phyloP scores from a whole-genome alignment of 2,329 filamentous ascomycete genomes.

The Clarireedia paspali region DNA sequence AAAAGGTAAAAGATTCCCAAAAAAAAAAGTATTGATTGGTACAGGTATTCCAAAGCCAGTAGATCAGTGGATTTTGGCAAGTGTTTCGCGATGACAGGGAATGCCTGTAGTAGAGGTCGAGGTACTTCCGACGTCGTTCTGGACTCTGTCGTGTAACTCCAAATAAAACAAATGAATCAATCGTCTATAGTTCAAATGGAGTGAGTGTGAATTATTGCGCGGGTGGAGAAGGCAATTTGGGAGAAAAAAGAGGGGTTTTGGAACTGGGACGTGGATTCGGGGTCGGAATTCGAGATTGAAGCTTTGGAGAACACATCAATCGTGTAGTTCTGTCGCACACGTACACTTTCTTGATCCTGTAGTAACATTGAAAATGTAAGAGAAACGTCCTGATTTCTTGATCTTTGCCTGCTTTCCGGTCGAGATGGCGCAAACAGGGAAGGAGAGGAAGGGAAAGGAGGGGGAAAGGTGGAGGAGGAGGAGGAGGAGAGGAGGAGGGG shows the following conservation, averaged over 20 bases:
- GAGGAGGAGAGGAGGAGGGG: too few species aligned
- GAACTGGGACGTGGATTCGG: too few species aligned
- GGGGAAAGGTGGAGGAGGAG: too few species aligned
- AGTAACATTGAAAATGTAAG: background rate
- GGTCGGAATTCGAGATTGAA: background rate
- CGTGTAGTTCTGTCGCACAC: background rate
- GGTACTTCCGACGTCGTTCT: constrained; percentile 1
- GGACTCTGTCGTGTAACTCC: background rate
- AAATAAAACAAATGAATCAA: too few species aligned
- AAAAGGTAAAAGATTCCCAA: background rate
- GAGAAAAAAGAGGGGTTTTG: too few species aligned
- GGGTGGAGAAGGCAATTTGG: too few species aligned
- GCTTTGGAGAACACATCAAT: background rate
- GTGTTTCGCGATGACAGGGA: constrained; percentile 19
- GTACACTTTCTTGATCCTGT: background rate
- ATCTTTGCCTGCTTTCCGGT: too few species aligned
- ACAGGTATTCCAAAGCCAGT: background rate
- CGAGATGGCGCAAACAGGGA: too few species aligned
- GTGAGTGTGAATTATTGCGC: too few species aligned
- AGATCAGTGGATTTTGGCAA: constrained; percentile 1
- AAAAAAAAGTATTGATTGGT: background rate
- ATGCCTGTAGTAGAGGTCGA: constrained; percentile 6
- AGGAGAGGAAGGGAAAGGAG: too few species aligned
- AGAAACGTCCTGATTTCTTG: too few species aligned
- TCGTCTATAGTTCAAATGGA: too few species aligned